Conservation (phyloP, 345 rosid species). For the Citrus cavaleriei region DNA sequence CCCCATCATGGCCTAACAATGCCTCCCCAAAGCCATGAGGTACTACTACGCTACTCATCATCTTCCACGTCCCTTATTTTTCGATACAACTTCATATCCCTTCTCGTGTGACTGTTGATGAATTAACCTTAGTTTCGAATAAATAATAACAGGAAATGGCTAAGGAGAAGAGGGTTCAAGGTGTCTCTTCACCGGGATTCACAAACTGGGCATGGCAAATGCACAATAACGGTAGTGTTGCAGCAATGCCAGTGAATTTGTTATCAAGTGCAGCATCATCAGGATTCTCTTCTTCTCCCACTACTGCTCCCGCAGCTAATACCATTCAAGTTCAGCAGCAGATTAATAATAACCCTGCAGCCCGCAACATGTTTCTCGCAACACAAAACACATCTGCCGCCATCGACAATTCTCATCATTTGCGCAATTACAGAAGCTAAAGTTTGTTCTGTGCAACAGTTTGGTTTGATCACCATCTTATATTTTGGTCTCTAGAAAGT, state of each 20-base stretch:
- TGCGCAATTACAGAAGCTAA: background rate
- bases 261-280: constrained; percentile 95
- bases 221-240: constrained; percentile 20
- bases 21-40: constrained; percentile 31
- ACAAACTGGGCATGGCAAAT: constrained; percentile 38
- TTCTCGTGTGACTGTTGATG: background rate
- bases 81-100: background rate
- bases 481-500: background rate
- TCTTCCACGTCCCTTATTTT: background rate
- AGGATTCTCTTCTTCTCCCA: constrained; percentile 78
- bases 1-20: background rate
- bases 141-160: constrained; percentile 34
- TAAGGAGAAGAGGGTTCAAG: constrained; percentile 38
- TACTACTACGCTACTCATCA: constrained; percentile 7
- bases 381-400: background rate
- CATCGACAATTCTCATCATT: background rate
- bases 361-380: constrained; percentile 8
- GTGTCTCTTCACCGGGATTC: constrained; percentile 13
- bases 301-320: background rate
- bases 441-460: background rate
- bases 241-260: constrained; percentile 24
- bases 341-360: background rate
- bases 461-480: background rate
- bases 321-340: constrained; percentile 13
- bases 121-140: background rate